A percentile compares a stretch with the other conserved stretches of the same genome.
Conservation (phyloP, 768 basidiomycete species). For the Hericium rajendrae region DNA sequence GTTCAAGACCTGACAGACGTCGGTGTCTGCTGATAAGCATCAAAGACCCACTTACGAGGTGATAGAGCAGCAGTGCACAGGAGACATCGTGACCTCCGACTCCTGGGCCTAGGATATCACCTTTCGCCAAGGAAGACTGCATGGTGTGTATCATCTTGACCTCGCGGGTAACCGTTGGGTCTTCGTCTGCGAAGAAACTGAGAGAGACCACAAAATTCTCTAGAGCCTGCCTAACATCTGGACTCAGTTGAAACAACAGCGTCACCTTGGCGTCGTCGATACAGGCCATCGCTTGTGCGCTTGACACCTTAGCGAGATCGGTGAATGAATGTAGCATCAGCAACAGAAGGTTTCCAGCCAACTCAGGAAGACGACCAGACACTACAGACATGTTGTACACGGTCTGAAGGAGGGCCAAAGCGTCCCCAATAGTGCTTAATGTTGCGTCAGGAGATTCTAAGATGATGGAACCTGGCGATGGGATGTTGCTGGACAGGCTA, state of each 20-base stretch:
- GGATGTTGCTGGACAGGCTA: constrained; percentile 51
- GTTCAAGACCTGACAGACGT: constrained; percentile 4
- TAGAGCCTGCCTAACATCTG: constrained; percentile 6
- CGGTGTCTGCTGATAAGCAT: background rate
- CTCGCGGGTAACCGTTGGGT: constrained; percentile 5
- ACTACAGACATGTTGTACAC: constrained; percentile 7
- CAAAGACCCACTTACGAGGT: constrained; percentile 6
- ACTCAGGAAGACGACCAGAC: constrained; percentile 7
- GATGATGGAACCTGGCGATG: constrained; percentile 44
- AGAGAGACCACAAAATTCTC: constrained; percentile 12
- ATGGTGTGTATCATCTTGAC: constrained; percentile 1
- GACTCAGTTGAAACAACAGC: constrained; percentile 9
- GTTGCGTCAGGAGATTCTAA: constrained; percentile 39
- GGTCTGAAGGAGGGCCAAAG: constrained; percentile 8
- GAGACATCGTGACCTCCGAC: constrained; percentile 7
- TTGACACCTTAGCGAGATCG: constrained; percentile 6
- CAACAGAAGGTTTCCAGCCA: constrained; percentile 8
- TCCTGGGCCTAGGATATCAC: constrained; percentile 13
- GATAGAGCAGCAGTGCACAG: constrained; percentile 12
- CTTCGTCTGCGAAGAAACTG: constrained; percentile 10
- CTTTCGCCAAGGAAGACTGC: constrained; percentile 11
- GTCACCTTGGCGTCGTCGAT: constrained; percentile 11
- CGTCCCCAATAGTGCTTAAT: constrained; percentile 35
- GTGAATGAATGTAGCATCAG: constrained; percentile 5
- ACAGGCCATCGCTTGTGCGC: constrained; percentile 8